Percentiles rank a stretch among this genome's conserved stretches.
These are phyloP conservation scores for Trametopsis cervina DNA, from an alignment of 768 basidiomycete species.

Conservation along the genomic window DNA sequence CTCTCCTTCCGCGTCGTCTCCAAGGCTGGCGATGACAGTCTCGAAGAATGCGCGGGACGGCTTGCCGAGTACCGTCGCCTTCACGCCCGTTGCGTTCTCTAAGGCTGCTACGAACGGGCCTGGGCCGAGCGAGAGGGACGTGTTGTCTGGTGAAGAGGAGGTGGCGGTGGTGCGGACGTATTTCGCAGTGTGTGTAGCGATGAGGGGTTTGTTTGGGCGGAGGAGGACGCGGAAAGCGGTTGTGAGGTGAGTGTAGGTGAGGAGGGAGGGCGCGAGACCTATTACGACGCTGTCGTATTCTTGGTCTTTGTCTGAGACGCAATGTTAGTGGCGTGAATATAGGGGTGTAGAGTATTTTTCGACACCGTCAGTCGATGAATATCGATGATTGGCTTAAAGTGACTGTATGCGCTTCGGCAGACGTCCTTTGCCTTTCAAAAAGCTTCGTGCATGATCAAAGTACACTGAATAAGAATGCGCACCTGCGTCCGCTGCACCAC, in stretches of 20 bases:
- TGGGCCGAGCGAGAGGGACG: conserved; percentile 53
- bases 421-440: too few relatives aligned
- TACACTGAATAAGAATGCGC: too few relatives aligned
- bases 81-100: conserved; percentile 42
- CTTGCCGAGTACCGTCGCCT: conserved; percentile 57
- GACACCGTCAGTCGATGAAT: neutral
- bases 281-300: conserved; percentile 32
- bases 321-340: neutral
- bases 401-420: neutral
- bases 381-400: neutral
- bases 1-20: conserved; percentile 13
- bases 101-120: conserved; percentile 65
- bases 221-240: conserved; percentile 57
- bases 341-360: neutral
- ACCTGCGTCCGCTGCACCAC: too few relatives aligned
- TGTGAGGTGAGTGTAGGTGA: conserved; percentile 41
- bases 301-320: conserved; percentile 3
- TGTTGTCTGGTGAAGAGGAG: conserved; percentile 20
- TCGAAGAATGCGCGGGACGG: conserved; percentile 55
- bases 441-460: too few relatives aligned
- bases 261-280: conserved; percentile 28
- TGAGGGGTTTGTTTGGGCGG: conserved; percentile 28
- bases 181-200: conserved; percentile 54
- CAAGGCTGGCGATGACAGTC: conserved; percentile 42
- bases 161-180: conserved; percentile 34